phyloP scores from a whole-genome alignment of 2,329 filamentous ascomycete genomes.

The Thielaviopsis musarum region DNA sequence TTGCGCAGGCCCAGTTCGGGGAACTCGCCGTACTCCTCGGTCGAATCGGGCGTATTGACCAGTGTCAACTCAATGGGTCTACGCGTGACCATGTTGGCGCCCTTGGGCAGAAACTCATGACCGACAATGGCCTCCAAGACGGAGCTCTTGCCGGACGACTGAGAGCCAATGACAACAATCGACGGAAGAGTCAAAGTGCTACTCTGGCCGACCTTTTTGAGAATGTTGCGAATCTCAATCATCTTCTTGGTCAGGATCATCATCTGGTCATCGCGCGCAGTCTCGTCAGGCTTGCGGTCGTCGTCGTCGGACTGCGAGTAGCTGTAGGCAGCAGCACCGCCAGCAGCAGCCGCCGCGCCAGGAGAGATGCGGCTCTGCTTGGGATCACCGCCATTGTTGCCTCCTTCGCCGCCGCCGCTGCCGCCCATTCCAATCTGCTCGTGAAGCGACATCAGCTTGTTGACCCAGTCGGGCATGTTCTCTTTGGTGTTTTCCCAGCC shows the following conservation, averaged over 20 bases:
- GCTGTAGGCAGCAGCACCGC: slow-evolving; percentile 46
- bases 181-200: slow-evolving; percentile 77
- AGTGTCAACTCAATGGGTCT: slow-evolving; percentile 91
- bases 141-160: slow-evolving; percentile 96
- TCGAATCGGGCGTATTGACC: slow-evolving; percentile 79
- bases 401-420: slow-evolving; percentile 25
- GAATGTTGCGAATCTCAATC: slow-evolving; percentile 91
- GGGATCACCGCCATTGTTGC: slow-evolving; percentile 32
- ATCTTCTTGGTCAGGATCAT: slow-evolving; percentile 98
- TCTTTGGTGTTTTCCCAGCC: slow-evolving; percentile 79
- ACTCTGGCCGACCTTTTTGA: slow-evolving; percentile 84
- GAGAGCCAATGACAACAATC: slow-evolving; percentile 97
- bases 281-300: slow-evolving; percentile 44
- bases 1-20: slow-evolving; percentile 78
- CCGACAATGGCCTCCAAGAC: slow-evolving; percentile 94
- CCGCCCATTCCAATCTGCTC: slow-evolving; percentile 40
- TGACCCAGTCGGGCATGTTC: slow-evolving; percentile 58
- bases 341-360: slow-evolving; percentile 49
- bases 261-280: slow-evolving; percentile 89
- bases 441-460: slow-evolving; percentile 48
- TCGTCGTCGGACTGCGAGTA: slow-evolving; percentile 68
- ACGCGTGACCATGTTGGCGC: slow-evolving; percentile 96
- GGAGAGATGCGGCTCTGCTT: slow-evolving; percentile 43
- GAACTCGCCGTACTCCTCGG: slow-evolving; percentile 88
- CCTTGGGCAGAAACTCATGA: slow-evolving; percentile 93